These are phyloP conservation scores for Melaleuca quinquenervia DNA, from an alignment of 345 rosid genomes.

Conservation along the genomic window DNA sequence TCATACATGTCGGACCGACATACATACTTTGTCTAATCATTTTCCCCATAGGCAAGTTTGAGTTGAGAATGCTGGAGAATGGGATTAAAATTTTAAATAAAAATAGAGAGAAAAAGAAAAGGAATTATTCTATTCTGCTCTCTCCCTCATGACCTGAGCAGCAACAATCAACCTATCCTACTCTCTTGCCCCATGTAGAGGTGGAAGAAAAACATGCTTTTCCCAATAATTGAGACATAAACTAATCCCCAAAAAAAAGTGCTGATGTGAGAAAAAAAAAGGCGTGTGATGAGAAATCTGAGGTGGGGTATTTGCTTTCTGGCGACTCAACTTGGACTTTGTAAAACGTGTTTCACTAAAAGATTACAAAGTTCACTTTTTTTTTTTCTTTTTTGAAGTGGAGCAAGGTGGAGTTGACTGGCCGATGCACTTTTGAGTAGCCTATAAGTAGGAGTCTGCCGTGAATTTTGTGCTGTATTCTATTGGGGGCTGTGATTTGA, in stretches of 20 bases:
- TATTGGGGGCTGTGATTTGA: neutral
- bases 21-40: neutral
- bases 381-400: neutral
- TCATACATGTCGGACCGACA: neutral
- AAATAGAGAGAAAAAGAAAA: neutral
- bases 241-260: neutral
- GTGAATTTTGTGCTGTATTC: neutral
- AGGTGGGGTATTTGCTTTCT: neutral
- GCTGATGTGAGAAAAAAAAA: neutral
- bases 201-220: neutral
- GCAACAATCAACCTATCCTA: neutral
- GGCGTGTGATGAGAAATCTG: neutral
- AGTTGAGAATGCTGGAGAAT: neutral
- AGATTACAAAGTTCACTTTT: neutral
- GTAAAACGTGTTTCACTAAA: neutral
- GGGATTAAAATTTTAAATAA: neutral
- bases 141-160: neutral
- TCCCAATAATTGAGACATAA: neutral
- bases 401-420: neutral
- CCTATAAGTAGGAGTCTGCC: neutral
- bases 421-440: neutral
- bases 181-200: neutral
- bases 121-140: neutral
- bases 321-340: constrained; percentile 1
- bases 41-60: neutral